Percentiles rank a stretch among this genome's conserved stretches.
These are phyloP conservation scores for Parmales sp. DNA, from an alignment of 108 stramenopile species.

Conservation along the genomic window DNA sequence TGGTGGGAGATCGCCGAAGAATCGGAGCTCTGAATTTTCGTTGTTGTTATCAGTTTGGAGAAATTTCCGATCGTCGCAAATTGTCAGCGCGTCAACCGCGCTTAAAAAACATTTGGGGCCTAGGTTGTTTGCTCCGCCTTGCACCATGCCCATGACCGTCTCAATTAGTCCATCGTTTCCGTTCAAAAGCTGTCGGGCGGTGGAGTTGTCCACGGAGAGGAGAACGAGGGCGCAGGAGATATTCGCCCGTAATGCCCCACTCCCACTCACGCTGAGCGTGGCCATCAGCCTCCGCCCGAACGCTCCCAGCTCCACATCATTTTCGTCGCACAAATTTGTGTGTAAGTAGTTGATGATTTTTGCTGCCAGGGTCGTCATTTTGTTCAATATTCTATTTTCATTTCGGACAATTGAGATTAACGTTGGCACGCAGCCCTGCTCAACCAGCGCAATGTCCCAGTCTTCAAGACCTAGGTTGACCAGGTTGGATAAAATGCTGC, in stretches of 20 bases:
- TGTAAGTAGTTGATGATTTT: not conserved
- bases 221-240: not conserved
- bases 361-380: not conserved
- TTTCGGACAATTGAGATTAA: not conserved
- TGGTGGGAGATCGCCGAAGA: slow-evolving; percentile 8
- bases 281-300: not conserved
- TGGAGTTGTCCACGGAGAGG: not conserved
- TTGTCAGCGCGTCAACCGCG: not conserved
- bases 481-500: too few relatives aligned
- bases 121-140: not conserved
- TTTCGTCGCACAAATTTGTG: not conserved
- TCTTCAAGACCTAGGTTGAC: too few relatives aligned
- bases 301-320: not conserved
- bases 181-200: not conserved
- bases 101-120: not conserved
- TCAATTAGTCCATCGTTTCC: not conserved
- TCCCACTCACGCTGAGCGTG: slow-evolving; percentile 1
- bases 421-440: not conserved
- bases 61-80: not conserved
- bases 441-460: not conserved
- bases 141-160: not conserved
- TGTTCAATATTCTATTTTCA: not conserved
- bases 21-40: not conserved
- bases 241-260: not conserved
- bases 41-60: not conserved